Conservation (phyloP, 2,329 filamentous ascomycete species). For the Neofusicoccum parvum region DNA sequence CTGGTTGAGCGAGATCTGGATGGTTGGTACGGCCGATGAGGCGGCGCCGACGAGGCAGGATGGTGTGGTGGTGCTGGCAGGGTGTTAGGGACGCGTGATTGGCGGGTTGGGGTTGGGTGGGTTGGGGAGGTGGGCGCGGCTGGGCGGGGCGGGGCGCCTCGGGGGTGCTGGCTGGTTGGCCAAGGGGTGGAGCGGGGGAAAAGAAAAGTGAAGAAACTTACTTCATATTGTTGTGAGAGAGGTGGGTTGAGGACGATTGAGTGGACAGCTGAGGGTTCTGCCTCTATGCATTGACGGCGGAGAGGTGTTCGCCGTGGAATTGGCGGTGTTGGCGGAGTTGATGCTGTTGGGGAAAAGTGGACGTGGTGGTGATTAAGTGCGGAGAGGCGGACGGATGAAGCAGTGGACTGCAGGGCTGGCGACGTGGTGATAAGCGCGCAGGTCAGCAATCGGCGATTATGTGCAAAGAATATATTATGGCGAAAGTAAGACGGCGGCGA, state of each 20-base stretch:
- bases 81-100: too few species aligned
- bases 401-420: not conserved
- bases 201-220: not conserved
- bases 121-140: not conserved
- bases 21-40: too few species aligned
- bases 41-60: too few species aligned
- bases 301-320: not conserved
- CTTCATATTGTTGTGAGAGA: not conserved
- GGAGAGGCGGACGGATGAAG: not conserved
- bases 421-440: not conserved
- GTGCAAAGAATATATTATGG: not conserved
- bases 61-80: too few species aligned
- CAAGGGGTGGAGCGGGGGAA: not conserved
- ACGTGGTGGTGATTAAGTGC: not conserved
- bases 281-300: not conserved
- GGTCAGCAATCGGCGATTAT: not conserved
- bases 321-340: not conserved
- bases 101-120: too few species aligned
- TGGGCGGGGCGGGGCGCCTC: too few species aligned
- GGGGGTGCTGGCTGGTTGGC: not conserved
- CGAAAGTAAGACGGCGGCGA: not conserved
- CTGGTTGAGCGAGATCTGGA: not conserved
- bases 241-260: not conserved
- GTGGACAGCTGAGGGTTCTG: not conserved
- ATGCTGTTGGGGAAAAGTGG: not conserved